phyloP scores from a whole-genome alignment of 1,139 yeast species.

The Kazachstania sp. region DNA sequence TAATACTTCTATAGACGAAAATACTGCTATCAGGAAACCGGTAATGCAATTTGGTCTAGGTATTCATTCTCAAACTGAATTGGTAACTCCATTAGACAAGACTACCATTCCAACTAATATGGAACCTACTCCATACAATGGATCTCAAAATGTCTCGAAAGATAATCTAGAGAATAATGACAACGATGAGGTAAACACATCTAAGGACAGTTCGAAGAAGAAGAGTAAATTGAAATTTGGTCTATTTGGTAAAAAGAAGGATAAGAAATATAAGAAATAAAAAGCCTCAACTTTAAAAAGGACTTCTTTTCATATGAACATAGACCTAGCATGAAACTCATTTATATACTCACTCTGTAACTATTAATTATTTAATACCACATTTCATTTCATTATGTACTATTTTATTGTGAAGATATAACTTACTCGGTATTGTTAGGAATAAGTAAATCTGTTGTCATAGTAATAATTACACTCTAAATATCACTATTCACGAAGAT shows the following conservation, averaged over 20 bases:
- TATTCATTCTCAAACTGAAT: neutral
- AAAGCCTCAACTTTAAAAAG: neutral
- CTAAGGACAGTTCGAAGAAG: conserved; percentile 12
- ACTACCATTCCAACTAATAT: conserved; percentile 4
- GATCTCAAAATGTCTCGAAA: neutral
- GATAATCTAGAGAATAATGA: neutral
- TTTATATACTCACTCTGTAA: neutral
- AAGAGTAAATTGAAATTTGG: conserved; percentile 21
- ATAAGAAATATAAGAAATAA: conserved; percentile 3
- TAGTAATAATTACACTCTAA: neutral
- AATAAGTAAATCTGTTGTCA: neutral
- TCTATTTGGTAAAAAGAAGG: conserved; percentile 21
- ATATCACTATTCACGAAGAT: neutral
- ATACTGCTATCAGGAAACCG: neutral
- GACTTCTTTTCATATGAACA: neutral
- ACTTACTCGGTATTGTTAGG: too few relatives aligned
- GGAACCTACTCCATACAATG: conserved; percentile 1
- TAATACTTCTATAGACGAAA: neutral
- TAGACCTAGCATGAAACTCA: neutral
- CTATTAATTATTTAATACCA: neutral
- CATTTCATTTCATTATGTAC: too few relatives aligned
- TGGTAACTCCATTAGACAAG: conserved; percentile 5
- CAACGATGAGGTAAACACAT: neutral
- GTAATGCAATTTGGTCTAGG: conserved; percentile 5
- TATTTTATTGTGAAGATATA: too few relatives aligned